phyloP scores from a whole-genome alignment of 2,329 filamentous ascomycete genomes.

The Exophiala xenobiotica region DNA sequence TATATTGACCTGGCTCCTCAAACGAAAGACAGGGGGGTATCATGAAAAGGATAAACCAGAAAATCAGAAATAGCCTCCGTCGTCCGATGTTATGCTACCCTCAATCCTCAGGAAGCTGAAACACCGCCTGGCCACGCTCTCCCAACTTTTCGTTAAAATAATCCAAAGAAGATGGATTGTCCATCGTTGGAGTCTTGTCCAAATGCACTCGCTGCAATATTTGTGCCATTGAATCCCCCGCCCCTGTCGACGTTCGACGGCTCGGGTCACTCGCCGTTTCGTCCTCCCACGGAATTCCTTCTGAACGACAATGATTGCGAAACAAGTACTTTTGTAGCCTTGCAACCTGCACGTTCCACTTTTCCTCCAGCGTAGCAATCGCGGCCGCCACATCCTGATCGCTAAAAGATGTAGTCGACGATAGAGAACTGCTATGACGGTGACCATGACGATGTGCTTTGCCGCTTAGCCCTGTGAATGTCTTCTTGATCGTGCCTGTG shows the following conservation, averaged over 20 bases:
- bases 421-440: constrained; percentile 22
- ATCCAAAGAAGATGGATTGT: constrained; percentile 12
- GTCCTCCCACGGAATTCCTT: constrained; percentile 35
- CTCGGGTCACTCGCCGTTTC: constrained; percentile 11
- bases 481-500: constrained; percentile 44
- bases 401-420: constrained; percentile 28
- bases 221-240: constrained; percentile 24
- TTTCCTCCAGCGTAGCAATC: constrained; percentile 42
- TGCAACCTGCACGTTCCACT: constrained; percentile 46
- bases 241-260: constrained; percentile 1
- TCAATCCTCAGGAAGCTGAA: constrained; percentile 28
- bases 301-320: constrained; percentile 45
- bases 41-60: not conserved
- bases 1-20: not conserved
- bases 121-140: constrained; percentile 11
- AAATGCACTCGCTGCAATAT: constrained; percentile 27
- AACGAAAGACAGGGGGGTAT: constrained; percentile 1
- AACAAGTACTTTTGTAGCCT: constrained; percentile 46
- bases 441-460: constrained; percentile 21
- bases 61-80: not conserved
- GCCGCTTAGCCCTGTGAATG: constrained; percentile 41
- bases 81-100: not conserved
- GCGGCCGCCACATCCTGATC: constrained; percentile 44
- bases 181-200: constrained; percentile 21
- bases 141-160: constrained; percentile 27